These are phyloP conservation scores for Fraxinus greggii DNA, from an alignment of 305 asterid genomes.

Conservation along the genomic window DNA sequence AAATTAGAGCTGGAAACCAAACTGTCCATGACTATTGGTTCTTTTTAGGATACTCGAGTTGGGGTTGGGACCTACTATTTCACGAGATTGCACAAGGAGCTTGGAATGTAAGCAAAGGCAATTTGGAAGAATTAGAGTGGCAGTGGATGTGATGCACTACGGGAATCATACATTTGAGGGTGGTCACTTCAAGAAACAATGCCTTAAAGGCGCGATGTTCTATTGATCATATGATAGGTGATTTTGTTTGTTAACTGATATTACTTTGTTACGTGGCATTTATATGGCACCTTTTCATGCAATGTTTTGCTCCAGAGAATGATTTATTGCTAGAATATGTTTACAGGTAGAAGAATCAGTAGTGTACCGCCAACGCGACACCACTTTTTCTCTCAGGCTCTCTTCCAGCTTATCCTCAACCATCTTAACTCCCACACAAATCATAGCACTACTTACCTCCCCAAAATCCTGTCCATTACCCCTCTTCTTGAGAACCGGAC, in stretches of 20 bases:
- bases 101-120: constrained; percentile 66
- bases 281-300: background rate
- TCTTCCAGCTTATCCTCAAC: background rate
- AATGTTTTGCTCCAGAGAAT: background rate
- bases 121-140: constrained; percentile 53
- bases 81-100: constrained; percentile 84
- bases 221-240: background rate
- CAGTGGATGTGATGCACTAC: constrained; percentile 33
- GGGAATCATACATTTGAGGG: background rate
- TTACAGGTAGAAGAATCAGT: background rate
- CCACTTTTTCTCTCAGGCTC: background rate
- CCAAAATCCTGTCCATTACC: background rate
- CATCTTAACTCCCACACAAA: background rate
- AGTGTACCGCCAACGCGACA: background rate
- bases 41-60: constrained; percentile 70
- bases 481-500: background rate
- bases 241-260: background rate
- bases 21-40: constrained; percentile 69
- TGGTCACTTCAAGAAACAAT: background rate
- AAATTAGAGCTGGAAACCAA: constrained; percentile 51
- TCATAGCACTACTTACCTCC: background rate
- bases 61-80: constrained; percentile 87
- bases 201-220: background rate
- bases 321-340: background rate
- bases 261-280: background rate